Evolutionary conservation across 2,329 filamentous ascomycete species (phyloP), one percentile per base, ranked within the genome.

Genomic region (Myotisia sp.): DNA sequence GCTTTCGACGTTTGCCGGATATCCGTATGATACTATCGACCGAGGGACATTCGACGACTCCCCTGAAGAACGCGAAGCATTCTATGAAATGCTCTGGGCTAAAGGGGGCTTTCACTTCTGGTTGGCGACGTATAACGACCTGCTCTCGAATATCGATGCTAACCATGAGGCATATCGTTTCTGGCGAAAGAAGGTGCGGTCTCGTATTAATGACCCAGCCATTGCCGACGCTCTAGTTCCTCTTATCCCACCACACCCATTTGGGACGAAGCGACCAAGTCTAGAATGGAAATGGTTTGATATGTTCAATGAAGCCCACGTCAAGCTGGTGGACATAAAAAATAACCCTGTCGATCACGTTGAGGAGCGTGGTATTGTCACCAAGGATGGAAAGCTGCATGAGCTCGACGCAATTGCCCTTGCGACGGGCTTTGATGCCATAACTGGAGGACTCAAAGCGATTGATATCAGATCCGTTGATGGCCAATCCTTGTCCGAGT

Each of bases 91-190:
- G 3, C 47, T 67, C 6, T 75, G 65, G 63, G 34, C 53, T 2
- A 49, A 59, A 0, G 71, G 70, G 1, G 71, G 71, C 0, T 74
- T 76, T 46, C 48, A 54, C 0, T 68, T 59, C 46, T 67, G 67
- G 64, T 52, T 71, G 0, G 53, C 51, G 0, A 45, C 55, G 1
- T 76, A 71, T 53, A 62, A 60, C 26, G 70, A 77, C 39, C 55
- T 61, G 17, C 42, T 73, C 3, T 45, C 55, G 8, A 50, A 59
- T 26, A 26, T 50, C 0, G 56, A 65, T 9, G 65, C 66, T 1
- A 76, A 76, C 43, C 50, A 59, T 10, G 58, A 63, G 34, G 55
- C 60, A 0, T 75, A 74, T 45, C 54, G 64, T 7, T 72, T 74
- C 47, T 74, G 71, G 67, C 58, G 55, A 1, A 59, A 62, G 42